Evolutionary conservation across 1,284 basidiomycete species (phyloP).

Genomic region (Sanguinoderma infundibulare): DNA sequence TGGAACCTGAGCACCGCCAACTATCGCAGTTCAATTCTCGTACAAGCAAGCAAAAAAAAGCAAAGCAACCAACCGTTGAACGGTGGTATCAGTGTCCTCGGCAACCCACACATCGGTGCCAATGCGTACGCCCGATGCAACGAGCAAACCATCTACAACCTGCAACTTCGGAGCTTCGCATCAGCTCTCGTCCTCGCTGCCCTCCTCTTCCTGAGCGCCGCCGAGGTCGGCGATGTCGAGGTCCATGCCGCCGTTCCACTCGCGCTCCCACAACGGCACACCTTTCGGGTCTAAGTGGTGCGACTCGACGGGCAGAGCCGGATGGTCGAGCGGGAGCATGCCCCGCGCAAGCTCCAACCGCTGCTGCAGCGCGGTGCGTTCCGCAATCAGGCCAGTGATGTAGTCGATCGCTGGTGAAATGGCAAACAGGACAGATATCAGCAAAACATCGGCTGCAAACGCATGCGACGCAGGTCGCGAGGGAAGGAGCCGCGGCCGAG

Average conservation of each 20-base stretch:
- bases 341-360: conserved; percentile 65
- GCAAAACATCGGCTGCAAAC: not conserved
- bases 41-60: not conserved
- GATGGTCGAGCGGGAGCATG: conserved; percentile 59
- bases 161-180: not conserved
- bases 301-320: conserved; percentile 43
- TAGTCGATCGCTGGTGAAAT: conserved; percentile 77
- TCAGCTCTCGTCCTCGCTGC: conserved; percentile 27
- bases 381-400: conserved; percentile 64
- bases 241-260: conserved; percentile 74
- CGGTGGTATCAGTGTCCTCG: not conserved
- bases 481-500: not conserved
- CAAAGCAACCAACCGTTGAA: not conserved
- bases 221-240: conserved; percentile 49
- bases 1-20: not conserved
- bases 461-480: not conserved
- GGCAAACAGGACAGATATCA: not conserved
- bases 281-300: conserved; percentile 34
- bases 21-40: not conserved
- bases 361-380: conserved; percentile 56
- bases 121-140: not conserved
- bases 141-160: not conserved
- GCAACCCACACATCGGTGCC: not conserved
- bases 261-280: conserved; percentile 70
- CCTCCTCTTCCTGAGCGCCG: conserved; percentile 45